Base-by-base conservation (phyloP, 2,329 filamentous ascomycete species). In the Stachybotrys echinatus region DNA sequence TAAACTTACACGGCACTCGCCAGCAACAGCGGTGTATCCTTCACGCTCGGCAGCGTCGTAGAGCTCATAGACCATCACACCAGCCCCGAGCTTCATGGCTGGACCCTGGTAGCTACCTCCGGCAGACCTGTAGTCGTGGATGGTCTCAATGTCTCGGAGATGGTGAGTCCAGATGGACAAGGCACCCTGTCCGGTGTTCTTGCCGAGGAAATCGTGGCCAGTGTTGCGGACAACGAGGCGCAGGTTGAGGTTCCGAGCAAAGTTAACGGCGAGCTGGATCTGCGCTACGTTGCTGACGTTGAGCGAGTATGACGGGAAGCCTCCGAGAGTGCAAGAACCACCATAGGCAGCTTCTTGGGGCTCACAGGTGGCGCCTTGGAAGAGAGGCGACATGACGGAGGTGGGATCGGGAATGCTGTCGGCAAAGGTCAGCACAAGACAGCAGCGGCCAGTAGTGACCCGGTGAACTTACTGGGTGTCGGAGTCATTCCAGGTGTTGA, bases 121-220 rank as follows among this genome's bases (percentile, higher is more conserved):
- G 19, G 45, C 46, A 23, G 48, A 48, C 39, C 58, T 53, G 49
- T 60, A 61, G 40, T 56, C 52, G 14, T 57, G 23, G 23, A 63
- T 47, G 22, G 60, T 48, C 45, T 63, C 42, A 23, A 64, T 61
- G 20, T 71, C 65, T 58, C 80, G 75, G 48, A 84, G 71, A 52
- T 72, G 63, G 51, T 83, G 79, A 8, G 74, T 83, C 74, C 81
- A 84, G 47, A 84, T 67, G 4, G 74, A 71, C 4, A 84, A 61
- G 0, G 77, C 71, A 2, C 83, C 83, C 20, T 75, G 76, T n/a
- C 82, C 83, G 0, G 79, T 79, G 1, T 76, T 80, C 48, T 78
- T 78, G 31, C 81, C 83, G 5, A 67, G 63, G 56, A 74, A 76
- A 52, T 76, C 73, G 54, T 78, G 75, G 31, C 75, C 75, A 0